Evolutionary conservation across 176 grass and related monocot species (phyloP).

Genomic region (Ampelocalamus luodianensis): DNA sequence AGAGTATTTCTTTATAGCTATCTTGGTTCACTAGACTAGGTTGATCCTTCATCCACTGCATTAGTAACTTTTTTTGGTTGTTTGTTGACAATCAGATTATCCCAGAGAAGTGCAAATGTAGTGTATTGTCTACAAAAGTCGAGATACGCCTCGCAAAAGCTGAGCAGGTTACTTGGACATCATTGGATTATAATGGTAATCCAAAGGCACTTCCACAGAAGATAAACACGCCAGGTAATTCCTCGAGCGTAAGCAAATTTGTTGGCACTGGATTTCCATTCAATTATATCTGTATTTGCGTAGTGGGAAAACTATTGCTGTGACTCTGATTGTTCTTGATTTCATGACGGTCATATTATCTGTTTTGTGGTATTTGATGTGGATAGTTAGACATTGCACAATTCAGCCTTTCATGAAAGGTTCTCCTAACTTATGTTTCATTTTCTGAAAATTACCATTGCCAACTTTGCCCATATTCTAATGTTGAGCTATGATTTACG

Average conservation of each 20-base stretch:
- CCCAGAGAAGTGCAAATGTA: slow-evolving; percentile 77
- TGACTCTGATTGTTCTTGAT: background rate
- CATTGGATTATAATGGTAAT: slow-evolving; percentile 64
- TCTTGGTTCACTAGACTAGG: background rate
- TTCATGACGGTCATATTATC: background rate
- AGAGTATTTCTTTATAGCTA: slow-evolving; percentile 6
- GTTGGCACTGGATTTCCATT: background rate
- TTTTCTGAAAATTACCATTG: background rate
- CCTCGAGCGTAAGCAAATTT: background rate
- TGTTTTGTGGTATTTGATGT: background rate
- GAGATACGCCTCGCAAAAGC: slow-evolving; percentile 77
- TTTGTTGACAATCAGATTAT: slow-evolving; percentile 61
- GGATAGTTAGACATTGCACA: background rate
- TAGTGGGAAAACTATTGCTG: background rate
- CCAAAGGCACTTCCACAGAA: slow-evolving; percentile 56
- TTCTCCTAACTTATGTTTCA: background rate
- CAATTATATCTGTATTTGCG: background rate
- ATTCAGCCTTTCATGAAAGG: background rate
- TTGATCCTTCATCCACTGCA: background rate
- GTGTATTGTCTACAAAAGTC: slow-evolving; percentile 70
- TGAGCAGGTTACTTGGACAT: slow-evolving; percentile 69
- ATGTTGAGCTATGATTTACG: background rate
- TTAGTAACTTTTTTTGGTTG: slow-evolving; percentile 37
- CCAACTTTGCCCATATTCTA: background rate
- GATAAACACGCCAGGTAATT: slow-evolving; percentile 57